phyloP scores from a whole-genome alignment of 495 filamentous ascomycete species.

The Podospora australis region DNA sequence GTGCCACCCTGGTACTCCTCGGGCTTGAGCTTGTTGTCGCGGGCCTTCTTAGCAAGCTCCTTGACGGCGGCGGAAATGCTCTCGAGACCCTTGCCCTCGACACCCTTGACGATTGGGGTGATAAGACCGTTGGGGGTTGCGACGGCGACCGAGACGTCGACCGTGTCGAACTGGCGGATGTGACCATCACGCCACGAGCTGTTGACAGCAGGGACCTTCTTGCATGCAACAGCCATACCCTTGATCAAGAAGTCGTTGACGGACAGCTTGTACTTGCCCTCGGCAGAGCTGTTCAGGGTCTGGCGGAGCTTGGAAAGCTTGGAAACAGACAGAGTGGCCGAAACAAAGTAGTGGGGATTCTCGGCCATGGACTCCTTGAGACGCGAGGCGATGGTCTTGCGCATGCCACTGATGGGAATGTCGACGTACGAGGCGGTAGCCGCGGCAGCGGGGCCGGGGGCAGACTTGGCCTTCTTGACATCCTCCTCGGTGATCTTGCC shows the following conservation, averaged over 20 bases:
- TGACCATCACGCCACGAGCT: conserved; percentile 86
- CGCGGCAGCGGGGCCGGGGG: conserved; percentile 33
- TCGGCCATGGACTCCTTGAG: conserved; percentile 82
- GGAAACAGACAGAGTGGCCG: conserved; percentile 73
- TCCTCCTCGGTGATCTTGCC: conserved; percentile 89
- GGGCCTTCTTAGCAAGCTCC: conserved; percentile 90
- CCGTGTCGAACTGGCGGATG: conserved; percentile 86
- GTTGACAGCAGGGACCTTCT: conserved; percentile 93
- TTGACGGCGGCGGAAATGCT: conserved; percentile 84
- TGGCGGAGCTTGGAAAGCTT: conserved; percentile 95
- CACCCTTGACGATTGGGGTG: conserved; percentile 92
- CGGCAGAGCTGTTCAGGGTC: conserved; percentile 79
- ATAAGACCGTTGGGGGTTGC: conserved; percentile 91
- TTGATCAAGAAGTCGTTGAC: conserved; percentile 99
- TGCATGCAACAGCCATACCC: conserved; percentile 78
- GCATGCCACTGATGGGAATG: conserved; percentile 82
- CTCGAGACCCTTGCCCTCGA: conserved; percentile 74
- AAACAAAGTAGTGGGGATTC: conserved; percentile 98
- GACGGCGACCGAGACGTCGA: conserved; percentile 91
- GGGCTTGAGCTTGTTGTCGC: conserved; percentile 97
- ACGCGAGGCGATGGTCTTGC: conserved; percentile 92
- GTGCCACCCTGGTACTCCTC: conserved; percentile 99
- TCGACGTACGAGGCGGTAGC: conserved; percentile 71
- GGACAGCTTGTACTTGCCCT: conserved; percentile 95
- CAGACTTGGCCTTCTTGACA: conserved; percentile 65